Evolutionary conservation across 2,329 filamentous ascomycete species (phyloP).

Genomic region (Penicillium sp.): DNA sequence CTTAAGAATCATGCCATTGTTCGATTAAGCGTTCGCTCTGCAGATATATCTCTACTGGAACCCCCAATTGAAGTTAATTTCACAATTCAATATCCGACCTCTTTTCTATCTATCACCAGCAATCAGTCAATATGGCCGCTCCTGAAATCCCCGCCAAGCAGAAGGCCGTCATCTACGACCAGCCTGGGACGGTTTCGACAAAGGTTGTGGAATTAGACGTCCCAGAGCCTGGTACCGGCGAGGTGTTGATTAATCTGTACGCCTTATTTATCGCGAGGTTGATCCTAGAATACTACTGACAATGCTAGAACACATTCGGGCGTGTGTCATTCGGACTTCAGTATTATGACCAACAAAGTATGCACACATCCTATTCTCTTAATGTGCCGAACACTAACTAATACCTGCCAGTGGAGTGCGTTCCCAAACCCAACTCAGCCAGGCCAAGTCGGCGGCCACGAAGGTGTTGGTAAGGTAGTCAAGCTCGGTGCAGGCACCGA

Average conservation of each 20-base stretch:
- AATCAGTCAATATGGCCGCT: constrained; percentile 33
- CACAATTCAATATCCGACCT: neutral
- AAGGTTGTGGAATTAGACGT: constrained; percentile 64
- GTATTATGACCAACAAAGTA: constrained; percentile 52
- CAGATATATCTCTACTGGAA: neutral
- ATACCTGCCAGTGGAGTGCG: constrained; percentile 49
- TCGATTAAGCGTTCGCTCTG: too few relatives aligned
- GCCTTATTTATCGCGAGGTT: neutral
- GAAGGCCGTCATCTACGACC: constrained; percentile 65
- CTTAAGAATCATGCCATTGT: neutral
- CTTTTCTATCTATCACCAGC: neutral
- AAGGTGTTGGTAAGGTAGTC: constrained; percentile 65
- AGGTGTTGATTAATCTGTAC: constrained; percentile 63
- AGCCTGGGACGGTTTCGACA: constrained; percentile 64
- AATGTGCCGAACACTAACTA: neutral
- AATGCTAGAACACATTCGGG: constrained; percentile 57
- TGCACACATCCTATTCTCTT: neutral
- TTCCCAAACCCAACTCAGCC: constrained; percentile 59
- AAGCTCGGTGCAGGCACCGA: constrained; percentile 65
- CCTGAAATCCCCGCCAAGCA: constrained; percentile 57
- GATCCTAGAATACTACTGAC: constrained; percentile 1
- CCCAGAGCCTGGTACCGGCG: constrained; percentile 62
- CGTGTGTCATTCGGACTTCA: constrained; percentile 64
- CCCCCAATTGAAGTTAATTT: neutral
- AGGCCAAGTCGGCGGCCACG: constrained; percentile 67